Conservation (phyloP, 2,329 filamentous ascomycete genomes). For the Chaetomium sp. region DNA sequence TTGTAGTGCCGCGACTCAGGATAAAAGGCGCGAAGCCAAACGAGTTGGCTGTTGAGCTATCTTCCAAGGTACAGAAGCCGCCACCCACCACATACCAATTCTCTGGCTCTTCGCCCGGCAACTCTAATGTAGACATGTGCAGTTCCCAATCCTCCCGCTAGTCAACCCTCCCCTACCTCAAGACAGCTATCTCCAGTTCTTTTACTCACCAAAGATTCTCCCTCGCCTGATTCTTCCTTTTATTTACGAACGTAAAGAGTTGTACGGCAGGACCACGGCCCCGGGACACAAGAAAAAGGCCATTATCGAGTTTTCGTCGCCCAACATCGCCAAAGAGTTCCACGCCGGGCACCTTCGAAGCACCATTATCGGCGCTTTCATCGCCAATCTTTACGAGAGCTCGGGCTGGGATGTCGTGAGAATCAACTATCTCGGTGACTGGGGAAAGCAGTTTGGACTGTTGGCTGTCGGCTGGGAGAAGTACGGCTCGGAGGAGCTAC, state of each 20-base stretch:
- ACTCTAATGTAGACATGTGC: neutral
- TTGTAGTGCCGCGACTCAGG: slow-evolving; percentile 40
- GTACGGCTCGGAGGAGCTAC: slow-evolving; percentile 66
- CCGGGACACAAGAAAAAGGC: slow-evolving; percentile 45
- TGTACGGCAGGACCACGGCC: slow-evolving; percentile 50
- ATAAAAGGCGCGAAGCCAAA: slow-evolving; percentile 15
- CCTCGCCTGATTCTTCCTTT: slow-evolving; percentile 59
- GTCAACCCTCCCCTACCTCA: neutral
- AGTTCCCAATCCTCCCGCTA: neutral
- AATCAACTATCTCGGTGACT: slow-evolving; percentile 78
- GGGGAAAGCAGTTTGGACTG: slow-evolving; percentile 72
- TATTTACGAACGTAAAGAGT: slow-evolving; percentile 57
- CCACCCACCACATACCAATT: neutral
- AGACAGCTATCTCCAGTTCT: slow-evolving; percentile 61
- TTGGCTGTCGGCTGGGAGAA: slow-evolving; percentile 68
- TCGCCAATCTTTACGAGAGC: slow-evolving; percentile 68
- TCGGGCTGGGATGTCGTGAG: slow-evolving; percentile 71
- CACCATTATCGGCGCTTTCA: slow-evolving; percentile 74
- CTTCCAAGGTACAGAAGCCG: slow-evolving; percentile 41
- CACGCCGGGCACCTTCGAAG: slow-evolving; percentile 74
- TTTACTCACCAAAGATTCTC: slow-evolving; percentile 62
- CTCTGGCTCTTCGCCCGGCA: neutral
- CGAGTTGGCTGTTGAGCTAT: slow-evolving; percentile 1
- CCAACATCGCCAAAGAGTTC: slow-evolving; percentile 78
- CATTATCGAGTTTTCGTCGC: slow-evolving; percentile 73